Conservation (phyloP, 345 rosid species). For the Kandelia obovata region DNA sequence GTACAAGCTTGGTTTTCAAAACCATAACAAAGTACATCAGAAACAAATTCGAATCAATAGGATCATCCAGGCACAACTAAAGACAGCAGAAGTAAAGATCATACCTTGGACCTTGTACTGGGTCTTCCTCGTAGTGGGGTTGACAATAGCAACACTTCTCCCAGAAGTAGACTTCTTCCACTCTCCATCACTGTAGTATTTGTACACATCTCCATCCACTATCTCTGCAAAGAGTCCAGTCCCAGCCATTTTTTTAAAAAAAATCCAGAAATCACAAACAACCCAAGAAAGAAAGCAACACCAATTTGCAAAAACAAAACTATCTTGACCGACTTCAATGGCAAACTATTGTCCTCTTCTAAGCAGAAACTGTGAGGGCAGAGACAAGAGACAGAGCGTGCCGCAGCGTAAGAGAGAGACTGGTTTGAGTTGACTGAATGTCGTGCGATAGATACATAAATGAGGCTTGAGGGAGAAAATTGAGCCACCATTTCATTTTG, state of each 20-base stretch:
- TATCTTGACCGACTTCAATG: background rate
- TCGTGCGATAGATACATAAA: background rate
- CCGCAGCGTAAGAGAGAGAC: conserved; percentile 4
- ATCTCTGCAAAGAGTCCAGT: conserved; percentile 67
- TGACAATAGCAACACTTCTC: conserved; percentile 69
- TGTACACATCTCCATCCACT: conserved; percentile 68
- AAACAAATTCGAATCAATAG: background rate
- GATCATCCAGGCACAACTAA: background rate
- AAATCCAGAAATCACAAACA: no score
- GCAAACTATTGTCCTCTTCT: background rate
- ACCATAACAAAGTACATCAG: background rate
- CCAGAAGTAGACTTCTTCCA: conserved; percentile 84
- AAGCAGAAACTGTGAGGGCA: background rate
- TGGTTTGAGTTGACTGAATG: conserved; percentile 17
- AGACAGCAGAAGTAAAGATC: no score
- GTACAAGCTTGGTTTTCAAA: conserved; percentile 56
- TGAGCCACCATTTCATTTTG: conserved; percentile 30
- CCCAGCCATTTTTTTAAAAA: conserved; percentile 65
- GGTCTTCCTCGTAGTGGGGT: conserved; percentile 74
- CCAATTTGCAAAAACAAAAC: background rate
- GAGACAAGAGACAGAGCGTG: background rate
- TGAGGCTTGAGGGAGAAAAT: conserved; percentile 8
- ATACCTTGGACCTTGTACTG: conserved; percentile 92
- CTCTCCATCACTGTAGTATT: conserved; percentile 72
- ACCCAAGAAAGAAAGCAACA: background rate